Percentiles rank a stretch among this genome's conserved stretches.
Conservation (phyloP, 371 early-diverging fungal species). For the Rhizopus arrhizus region DNA sequence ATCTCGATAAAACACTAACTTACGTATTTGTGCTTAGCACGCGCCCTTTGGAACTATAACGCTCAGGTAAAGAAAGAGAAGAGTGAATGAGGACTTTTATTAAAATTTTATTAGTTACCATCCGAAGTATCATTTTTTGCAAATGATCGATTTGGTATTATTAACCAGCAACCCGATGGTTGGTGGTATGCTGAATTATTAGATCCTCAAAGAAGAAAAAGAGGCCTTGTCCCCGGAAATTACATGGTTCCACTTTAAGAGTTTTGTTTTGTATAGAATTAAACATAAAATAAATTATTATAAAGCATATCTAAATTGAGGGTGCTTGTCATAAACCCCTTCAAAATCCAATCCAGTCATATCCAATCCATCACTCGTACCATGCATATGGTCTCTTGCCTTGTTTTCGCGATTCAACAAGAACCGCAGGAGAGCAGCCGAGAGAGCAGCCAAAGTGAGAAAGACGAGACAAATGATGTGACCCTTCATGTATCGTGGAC, state of each 20-base stretch:
- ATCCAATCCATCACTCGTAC: slow-evolving; percentile 10
- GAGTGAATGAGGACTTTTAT: neutral
- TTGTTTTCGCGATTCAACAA: slow-evolving; percentile 53
- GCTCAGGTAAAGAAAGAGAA: slow-evolving; percentile 23
- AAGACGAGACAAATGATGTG: slow-evolving; percentile 56
- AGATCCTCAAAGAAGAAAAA: slow-evolving; percentile 18
- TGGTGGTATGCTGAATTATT: slow-evolving; percentile 43
- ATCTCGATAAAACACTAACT: neutral
- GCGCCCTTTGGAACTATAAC: slow-evolving; percentile 27
- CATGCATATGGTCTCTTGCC: slow-evolving; percentile 35
- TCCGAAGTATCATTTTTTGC: slow-evolving; percentile 32
- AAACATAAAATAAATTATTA: slow-evolving; percentile 7
- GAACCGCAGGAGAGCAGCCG: slow-evolving; percentile 32
- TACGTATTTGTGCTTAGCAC: slow-evolving; percentile 1
- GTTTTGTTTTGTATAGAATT: neutral
- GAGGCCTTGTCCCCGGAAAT: slow-evolving; percentile 41
- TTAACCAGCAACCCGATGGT: slow-evolving; percentile 37
- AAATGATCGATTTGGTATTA: slow-evolving; percentile 31
- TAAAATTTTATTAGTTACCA: slow-evolving; percentile 14
- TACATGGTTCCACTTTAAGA: slow-evolving; percentile 26
- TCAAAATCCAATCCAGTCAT: slow-evolving; percentile 21
- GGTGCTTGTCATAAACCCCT: slow-evolving; percentile 27
- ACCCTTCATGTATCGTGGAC: slow-evolving; percentile 55
- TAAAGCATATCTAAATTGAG: slow-evolving; percentile 31
- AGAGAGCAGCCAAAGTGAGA: slow-evolving; percentile 20